Base-by-base conservation (phyloP, 345 rosid species). In the Linum lewisii region DNA sequence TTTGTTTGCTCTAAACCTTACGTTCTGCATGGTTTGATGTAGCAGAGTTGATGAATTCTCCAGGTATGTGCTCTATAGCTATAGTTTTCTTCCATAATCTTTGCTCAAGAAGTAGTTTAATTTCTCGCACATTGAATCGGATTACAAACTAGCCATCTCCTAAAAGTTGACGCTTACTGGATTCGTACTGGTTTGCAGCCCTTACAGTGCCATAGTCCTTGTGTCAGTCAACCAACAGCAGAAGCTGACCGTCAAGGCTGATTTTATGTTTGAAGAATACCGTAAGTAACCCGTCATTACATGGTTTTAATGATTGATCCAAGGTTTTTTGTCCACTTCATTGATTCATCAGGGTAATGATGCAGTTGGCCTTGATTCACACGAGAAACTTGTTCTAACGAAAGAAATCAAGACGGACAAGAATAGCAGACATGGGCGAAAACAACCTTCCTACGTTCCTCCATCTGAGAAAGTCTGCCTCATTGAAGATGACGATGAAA, bases 1-100 rank as follows among this genome's bases (percentile, higher is more conserved):
- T 36, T 25, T 49, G 32, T 9, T 24, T 38, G 21, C 21, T 57
- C 36, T 22, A 50, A 51, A 18, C 57, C 76, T 63, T 25, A 57
- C 58, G 21, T 59, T 52, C 70, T 62, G 64, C 68, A 62, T 68
- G 22, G 52, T 60, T 44, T 70, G 25, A 68, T 75, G 75, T 66
- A 44, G 73, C 97, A 93, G 99, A 67, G 78, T 89, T 70, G 97
- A 81, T 56, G 97, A 93, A 69, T 93, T 93, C 81, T 77, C 81
- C 82, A 93, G 98, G 98, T 88, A 75, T 59, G 66, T 68, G 47
- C 18, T 23, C 57, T 23, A 15, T 4, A 23, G 18, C 29, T 24
- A 42, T 11, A 29, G 34, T 8, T 16, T 42, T 42, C 47, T 4
- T 42, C 1, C 38, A 34, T 8, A 42, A 11, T 5, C 15, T 42